Evolutionary conservation across 2,329 filamentous ascomycete species (phyloP).

Genomic region (Talaromyces verruculosus): DNA sequence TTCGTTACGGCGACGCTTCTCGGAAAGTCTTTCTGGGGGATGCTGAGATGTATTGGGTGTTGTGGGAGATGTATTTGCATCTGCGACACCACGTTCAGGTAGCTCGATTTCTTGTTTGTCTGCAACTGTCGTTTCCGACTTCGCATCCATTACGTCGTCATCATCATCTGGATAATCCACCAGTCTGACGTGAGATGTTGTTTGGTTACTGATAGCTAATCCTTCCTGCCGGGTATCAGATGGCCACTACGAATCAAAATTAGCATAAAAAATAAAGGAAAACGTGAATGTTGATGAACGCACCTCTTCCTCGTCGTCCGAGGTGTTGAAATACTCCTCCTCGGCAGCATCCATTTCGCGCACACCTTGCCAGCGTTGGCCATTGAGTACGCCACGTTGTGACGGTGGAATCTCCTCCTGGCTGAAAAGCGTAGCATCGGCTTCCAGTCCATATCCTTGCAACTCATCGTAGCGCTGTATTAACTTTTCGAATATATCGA

Average conservation of each 20-base stretch:
- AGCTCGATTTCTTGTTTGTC: constrained; percentile 28
- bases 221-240: constrained; percentile 41
- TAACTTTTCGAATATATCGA: constrained; percentile 79
- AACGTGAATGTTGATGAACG: constrained; percentile 11
- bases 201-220: constrained; percentile 44
- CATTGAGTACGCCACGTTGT: constrained; percentile 52
- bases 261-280: constrained; percentile 1
- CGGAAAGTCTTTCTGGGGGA: constrained; percentile 75
- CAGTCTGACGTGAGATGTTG: constrained; percentile 63
- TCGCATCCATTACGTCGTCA: constrained; percentile 63
- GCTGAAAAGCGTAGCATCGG: constrained; percentile 65
- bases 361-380: constrained; percentile 66
- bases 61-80: constrained; percentile 30
- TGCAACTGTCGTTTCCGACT: constrained; percentile 32
- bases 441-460: constrained; percentile 63
- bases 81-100: constrained; percentile 23
- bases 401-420: constrained; percentile 64
- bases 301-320: constrained; percentile 77
- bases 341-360: constrained; percentile 82
- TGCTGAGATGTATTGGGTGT: constrained; percentile 28
- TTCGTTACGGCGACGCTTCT: constrained; percentile 81
- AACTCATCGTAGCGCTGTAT: constrained; percentile 77
- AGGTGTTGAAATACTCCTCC: constrained; percentile 91
- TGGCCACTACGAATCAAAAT: constrained; percentile 30
- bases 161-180: constrained; percentile 95